Conservation (phyloP, 225 moss, liverwort and hornwort genomes). For the Lunularia cruciata region DNA sequence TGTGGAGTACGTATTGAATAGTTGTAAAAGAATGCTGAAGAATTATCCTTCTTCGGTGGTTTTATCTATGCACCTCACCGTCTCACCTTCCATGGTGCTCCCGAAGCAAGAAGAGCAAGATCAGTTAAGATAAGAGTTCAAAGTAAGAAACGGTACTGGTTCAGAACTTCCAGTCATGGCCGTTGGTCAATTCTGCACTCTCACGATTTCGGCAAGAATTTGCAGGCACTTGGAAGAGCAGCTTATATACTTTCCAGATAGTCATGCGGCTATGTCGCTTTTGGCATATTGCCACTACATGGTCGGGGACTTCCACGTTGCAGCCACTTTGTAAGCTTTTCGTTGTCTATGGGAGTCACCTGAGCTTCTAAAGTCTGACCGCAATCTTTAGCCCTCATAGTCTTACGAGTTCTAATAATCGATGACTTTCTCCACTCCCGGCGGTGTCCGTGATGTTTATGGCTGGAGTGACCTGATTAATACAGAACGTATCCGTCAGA, state of each 20-base stretch:
- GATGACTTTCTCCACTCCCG: no score
- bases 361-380: no score
- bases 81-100: neutral
- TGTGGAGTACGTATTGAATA: no score
- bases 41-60: neutral
- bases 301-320: constrained; percentile 67
- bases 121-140: no score
- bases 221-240: constrained; percentile 64
- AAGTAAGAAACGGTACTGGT: no score
- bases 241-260: constrained; percentile 46
- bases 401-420: no score
- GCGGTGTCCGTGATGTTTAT: no score
- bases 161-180: neutral
- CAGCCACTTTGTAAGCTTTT: constrained; percentile 56
- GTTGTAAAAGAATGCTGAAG: no score
- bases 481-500: neutral
- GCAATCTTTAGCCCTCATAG: no score
- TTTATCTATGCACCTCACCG: neutral
- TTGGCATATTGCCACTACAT: constrained; percentile 87
- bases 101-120: no score
- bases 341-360: no score
- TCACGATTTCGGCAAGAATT: neutral
- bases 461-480: no score
- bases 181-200: neutral
- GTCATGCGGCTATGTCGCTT: constrained; percentile 62